These are phyloP conservation scores for Stephanocyclus meneghinianus DNA, from an alignment of 352 stramenopile species.

Conservation along the genomic window DNA sequence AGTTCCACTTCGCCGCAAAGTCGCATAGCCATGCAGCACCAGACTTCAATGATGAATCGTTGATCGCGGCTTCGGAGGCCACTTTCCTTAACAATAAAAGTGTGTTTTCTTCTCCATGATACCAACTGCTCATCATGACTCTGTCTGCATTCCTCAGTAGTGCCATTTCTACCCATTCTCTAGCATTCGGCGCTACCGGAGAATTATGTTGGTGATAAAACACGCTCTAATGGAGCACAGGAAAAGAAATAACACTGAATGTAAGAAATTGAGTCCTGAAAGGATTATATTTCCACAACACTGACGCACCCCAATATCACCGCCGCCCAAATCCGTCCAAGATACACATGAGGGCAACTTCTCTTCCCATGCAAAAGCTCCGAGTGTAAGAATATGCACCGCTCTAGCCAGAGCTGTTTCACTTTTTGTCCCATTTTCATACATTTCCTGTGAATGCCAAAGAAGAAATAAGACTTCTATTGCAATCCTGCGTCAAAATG, in stretches of 20 bases:
- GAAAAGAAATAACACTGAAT: background rate
- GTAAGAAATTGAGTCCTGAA: background rate
- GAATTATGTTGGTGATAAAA: slow-evolving; percentile 50
- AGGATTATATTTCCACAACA: background rate
- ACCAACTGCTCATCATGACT: slow-evolving; percentile 67
- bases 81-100: slow-evolving; percentile 63
- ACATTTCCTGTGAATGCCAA: slow-evolving; percentile 34
- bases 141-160: slow-evolving; percentile 58
- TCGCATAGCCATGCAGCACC: slow-evolving; percentile 77
- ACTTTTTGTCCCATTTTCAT: slow-evolving; percentile 67
- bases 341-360: background rate
- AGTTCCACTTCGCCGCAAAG: slow-evolving; percentile 64
- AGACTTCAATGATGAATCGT: slow-evolving; percentile 62
- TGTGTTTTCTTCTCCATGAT: slow-evolving; percentile 65
- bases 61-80: slow-evolving; percentile 43
- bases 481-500: background rate
- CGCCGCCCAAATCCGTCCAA: slow-evolving; percentile 66
- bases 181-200: slow-evolving; percentile 39
- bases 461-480: slow-evolving; percentile 1
- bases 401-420: slow-evolving; percentile 74
- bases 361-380: slow-evolving; percentile 72
- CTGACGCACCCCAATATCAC: slow-evolving; percentile 44
- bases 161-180: slow-evolving; percentile 67
- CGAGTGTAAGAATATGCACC: slow-evolving; percentile 79
- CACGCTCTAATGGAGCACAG: slow-evolving; percentile 40